These are phyloP conservation scores for Cladosporium sp. DNA, from an alignment of 2,329 filamentous ascomycete genomes.

Conservation along the genomic window DNA sequence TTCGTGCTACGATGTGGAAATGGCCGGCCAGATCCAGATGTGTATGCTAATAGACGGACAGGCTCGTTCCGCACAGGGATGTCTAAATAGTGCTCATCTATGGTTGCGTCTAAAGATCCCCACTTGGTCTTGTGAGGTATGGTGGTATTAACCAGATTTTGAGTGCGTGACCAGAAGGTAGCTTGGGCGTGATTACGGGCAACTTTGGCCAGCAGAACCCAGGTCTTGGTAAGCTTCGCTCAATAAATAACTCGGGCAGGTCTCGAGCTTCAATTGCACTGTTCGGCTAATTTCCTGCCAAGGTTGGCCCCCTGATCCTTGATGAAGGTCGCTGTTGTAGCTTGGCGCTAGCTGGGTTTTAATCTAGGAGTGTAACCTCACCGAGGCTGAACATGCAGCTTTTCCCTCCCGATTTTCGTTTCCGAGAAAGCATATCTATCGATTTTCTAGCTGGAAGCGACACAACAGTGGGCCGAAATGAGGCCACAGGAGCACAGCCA, in stretches of 20 bases:
- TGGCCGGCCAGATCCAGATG: neutral
- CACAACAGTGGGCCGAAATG: too few relatives aligned
- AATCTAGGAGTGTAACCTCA: neutral
- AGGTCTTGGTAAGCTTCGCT: slow-evolving; percentile 9
- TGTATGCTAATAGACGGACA: neutral
- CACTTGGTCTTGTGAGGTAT: too few relatives aligned
- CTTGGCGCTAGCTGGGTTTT: neutral
- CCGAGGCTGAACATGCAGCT: too few relatives aligned
- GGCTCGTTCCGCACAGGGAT: neutral
- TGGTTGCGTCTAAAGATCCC: too few relatives aligned
- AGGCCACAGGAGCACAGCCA: too few relatives aligned
- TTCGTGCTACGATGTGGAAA: neutral
- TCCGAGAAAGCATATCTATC: too few relatives aligned
- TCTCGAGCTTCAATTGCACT: neutral
- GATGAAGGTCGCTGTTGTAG: neutral
- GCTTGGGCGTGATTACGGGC: too few relatives aligned
- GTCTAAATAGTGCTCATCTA: neutral
- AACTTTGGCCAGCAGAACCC: too few relatives aligned
- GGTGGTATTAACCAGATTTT: too few relatives aligned
- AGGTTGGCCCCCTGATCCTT: neutral
- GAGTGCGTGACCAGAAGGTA: too few relatives aligned
- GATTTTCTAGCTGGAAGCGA: too few relatives aligned
- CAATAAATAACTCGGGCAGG: neutral
- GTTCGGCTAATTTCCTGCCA: neutral
- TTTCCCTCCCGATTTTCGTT: too few relatives aligned